phyloP scores from a whole-genome alignment of 495 filamentous ascomycete genomes.

The Pyronema omphalodes region DNA sequence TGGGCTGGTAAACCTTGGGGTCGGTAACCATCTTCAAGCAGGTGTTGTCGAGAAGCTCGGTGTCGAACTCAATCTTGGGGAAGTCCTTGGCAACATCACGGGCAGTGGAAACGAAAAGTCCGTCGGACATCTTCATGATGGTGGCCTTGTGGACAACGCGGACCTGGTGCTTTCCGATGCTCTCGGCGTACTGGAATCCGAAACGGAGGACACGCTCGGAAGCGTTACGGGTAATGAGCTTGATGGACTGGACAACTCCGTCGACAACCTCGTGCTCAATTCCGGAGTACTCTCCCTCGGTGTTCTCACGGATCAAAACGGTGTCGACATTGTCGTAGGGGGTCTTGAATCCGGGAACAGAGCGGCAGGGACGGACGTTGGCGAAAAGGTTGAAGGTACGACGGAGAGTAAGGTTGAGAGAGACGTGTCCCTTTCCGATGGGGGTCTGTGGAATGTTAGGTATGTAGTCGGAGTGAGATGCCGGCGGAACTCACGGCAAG shows the following conservation, averaged over 20 bases:
- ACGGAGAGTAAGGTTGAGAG: conserved; percentile 92
- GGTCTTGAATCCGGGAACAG: conserved; percentile 91
- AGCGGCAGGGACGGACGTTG: conserved; percentile 93
- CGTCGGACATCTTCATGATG: conserved; percentile 99
- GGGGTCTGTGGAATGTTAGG: conserved; percentile 45
- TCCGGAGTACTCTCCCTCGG: conserved; percentile 97
- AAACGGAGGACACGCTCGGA: conserved; percentile 86
- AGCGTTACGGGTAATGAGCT: conserved; percentile 88
- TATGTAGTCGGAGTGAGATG: not conserved
- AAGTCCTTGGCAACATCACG: conserved; percentile 77
- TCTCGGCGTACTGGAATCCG: conserved; percentile 91
- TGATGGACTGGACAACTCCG: conserved; percentile 96
- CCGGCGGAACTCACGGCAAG: conserved; percentile 52
- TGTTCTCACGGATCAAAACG: conserved; percentile 97
- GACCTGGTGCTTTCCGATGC: conserved; percentile 84
- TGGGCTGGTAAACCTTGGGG: conserved; percentile 58
- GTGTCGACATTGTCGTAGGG: conserved; percentile 97
- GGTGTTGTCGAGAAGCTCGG: conserved; percentile 93
- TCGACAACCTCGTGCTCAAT: conserved; percentile 98
- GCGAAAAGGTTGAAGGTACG: conserved; percentile 99
- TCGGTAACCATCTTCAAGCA: conserved; percentile 51
- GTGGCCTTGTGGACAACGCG: conserved; percentile 97
- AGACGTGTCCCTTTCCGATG: conserved; percentile 96
- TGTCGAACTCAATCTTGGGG: conserved; percentile 84
- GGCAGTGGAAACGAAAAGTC: conserved; percentile 82